phyloP scores from a whole-genome alignment of 768 basidiomycete species.

The Chiua virens region DNA sequence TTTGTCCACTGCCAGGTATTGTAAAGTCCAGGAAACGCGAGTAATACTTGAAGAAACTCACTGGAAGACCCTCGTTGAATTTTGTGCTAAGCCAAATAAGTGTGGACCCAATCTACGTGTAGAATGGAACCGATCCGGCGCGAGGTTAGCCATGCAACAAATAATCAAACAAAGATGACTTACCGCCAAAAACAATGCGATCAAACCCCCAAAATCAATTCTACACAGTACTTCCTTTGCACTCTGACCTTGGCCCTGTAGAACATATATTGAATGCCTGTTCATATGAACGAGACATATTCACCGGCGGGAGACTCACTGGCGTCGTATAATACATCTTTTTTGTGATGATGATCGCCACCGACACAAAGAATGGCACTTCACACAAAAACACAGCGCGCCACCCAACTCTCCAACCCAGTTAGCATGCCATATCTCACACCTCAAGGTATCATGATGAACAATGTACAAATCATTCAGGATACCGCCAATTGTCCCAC shows the following conservation, averaged over 20 bases:
- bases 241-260: conserved; percentile 7
- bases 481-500: conserved; percentile 10
- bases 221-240: conserved; percentile 6
- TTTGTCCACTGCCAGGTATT: conserved; percentile 9
- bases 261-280: not conserved
- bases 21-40: not conserved
- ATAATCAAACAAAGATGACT: not conserved
- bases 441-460: not conserved
- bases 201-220: conserved; percentile 13
- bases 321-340: conserved; percentile 10
- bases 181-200: conserved; percentile 8
- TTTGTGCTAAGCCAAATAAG: conserved; percentile 14
- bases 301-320: not conserved
- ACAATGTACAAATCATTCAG: conserved; percentile 8
- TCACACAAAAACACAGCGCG: conserved; percentile 14
- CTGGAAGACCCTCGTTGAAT: too few species aligned
- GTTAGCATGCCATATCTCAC: not conserved
- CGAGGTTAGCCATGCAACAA: not conserved
- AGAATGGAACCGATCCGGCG: too few species aligned
- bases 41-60: not conserved
- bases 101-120: conserved; percentile 6
- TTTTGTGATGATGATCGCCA: conserved; percentile 2
- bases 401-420: conserved; percentile 16
- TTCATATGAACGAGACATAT: not conserved
- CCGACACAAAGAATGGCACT: conserved; percentile 3